A percentile compares a stretch with the other conserved stretches of the same genome.
Evolutionary conservation across 192 early-diverging fungal genomes (phyloP).

Genomic region (Entrophospora sp.): DNA sequence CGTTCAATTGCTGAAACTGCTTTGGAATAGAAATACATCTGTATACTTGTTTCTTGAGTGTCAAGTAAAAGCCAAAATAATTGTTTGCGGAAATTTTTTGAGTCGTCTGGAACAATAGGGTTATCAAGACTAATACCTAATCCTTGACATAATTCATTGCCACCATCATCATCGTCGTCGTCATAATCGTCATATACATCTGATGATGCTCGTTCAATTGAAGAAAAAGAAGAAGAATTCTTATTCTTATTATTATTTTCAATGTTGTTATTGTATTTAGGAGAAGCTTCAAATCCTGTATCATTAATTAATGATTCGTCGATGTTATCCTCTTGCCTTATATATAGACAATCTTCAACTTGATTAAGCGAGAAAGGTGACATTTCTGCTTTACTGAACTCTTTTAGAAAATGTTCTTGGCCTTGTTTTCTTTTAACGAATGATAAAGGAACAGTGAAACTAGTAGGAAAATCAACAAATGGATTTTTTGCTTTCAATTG

Average conservation of each 20-base stretch:
- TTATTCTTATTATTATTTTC: neutral
- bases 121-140: slow-evolving; percentile 39
- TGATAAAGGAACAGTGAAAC: slow-evolving; percentile 36
- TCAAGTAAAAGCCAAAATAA: slow-evolving; percentile 61
- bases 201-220: no score
- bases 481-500: slow-evolving; percentile 39
- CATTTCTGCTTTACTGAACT: slow-evolving; percentile 36
- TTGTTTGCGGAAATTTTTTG: slow-evolving; percentile 23
- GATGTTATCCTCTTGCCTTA: slow-evolving; percentile 28
- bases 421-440: slow-evolving; percentile 43
- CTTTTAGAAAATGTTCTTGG: slow-evolving; percentile 42
- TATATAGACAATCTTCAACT: slow-evolving; percentile 44
- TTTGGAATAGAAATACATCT: slow-evolving; percentile 66
- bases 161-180: neutral
- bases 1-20: slow-evolving; percentile 39
- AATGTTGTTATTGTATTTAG: no score
- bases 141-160: slow-evolving; percentile 41
- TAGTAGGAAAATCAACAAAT: slow-evolving; percentile 49
- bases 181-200: neutral
- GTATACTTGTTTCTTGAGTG: slow-evolving; percentile 40
- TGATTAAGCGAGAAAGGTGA: slow-evolving; percentile 39
- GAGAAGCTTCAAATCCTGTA: neutral
- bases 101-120: slow-evolving; percentile 1
- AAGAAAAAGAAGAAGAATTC: no score
- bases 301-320: neutral